These are phyloP conservation scores for Dendrocalamus latiflorus DNA, from an alignment of 202 grass and related monocot species.

Conservation along the genomic window DNA sequence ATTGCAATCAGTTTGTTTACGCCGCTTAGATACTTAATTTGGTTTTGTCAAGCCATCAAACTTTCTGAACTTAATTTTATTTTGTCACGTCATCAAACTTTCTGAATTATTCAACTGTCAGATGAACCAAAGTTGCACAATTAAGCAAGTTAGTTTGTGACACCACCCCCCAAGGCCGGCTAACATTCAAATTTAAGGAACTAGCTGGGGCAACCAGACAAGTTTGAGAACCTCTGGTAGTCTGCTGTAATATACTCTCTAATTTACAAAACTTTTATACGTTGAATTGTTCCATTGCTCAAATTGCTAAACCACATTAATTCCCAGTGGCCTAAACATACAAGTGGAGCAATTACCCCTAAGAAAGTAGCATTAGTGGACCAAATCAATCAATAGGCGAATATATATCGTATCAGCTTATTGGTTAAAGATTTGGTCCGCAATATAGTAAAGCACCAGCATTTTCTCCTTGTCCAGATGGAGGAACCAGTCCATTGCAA, in stretches of 20 bases:
- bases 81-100: not conserved
- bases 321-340: not conserved
- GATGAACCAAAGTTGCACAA: not conserved
- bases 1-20: not conserved
- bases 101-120: not conserved
- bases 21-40: not conserved
- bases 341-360: constrained; percentile 6
- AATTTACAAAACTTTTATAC: not conserved
- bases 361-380: constrained; percentile 1
- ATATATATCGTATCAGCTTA: constrained; percentile 1
- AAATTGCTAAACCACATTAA: not conserved
- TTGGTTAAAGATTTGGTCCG: constrained; percentile 28
- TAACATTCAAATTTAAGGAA: not conserved
- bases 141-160: not conserved
- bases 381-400: constrained; percentile 29
- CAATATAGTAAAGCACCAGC: constrained; percentile 1
- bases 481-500: constrained; percentile 13
- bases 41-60: not conserved
- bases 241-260: not conserved
- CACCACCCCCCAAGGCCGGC: not conserved
- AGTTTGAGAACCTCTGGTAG: not conserved
- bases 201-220: not conserved
- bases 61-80: not conserved
- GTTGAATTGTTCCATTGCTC: not conserved
- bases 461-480: constrained; percentile 30